A percentile compares a stretch with the other conserved stretches of the same genome.
phyloP scores from a whole-genome alignment of 1,139 yeast species.

The Debaryomyces coudertii region DNA sequence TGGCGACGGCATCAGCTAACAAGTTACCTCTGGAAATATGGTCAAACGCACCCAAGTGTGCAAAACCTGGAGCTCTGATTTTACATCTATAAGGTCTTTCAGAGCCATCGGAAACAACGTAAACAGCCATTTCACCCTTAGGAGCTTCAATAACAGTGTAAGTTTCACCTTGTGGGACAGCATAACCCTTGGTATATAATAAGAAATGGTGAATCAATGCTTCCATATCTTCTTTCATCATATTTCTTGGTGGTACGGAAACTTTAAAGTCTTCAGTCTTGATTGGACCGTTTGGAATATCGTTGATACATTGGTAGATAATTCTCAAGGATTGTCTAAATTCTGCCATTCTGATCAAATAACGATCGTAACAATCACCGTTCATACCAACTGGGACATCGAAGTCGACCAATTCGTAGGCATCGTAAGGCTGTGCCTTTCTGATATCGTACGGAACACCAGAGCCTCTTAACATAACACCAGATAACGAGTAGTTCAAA shows the following conservation, averaged over 20 bases:
- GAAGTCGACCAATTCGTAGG: conserved; percentile 83
- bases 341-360: conserved; percentile 86
- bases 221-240: conserved; percentile 94
- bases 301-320: conserved; percentile 86
- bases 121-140: conserved; percentile 94
- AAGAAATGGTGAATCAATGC: conserved; percentile 88
- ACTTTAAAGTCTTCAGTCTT: conserved; percentile 90
- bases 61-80: conserved; percentile 92
- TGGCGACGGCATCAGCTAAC: conserved; percentile 91
- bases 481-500: conserved; percentile 76
- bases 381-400: conserved; percentile 84
- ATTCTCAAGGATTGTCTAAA: conserved; percentile 90
- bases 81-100: conserved; percentile 93
- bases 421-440: conserved; percentile 88
- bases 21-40: conserved; percentile 84
- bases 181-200: conserved; percentile 84
- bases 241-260: conserved; percentile 76
- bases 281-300: conserved; percentile 92
- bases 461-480: conserved; percentile 90
- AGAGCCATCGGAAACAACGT: conserved; percentile 84
- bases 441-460: conserved; percentile 88
- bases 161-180: conserved; percentile 90
- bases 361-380: conserved; percentile 93
- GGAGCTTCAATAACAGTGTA: conserved; percentile 94
- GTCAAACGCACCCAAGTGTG: conserved; percentile 87